phyloP scores from a whole-genome alignment of 2,329 filamentous ascomycete species.

The Seiridium unicorne region DNA sequence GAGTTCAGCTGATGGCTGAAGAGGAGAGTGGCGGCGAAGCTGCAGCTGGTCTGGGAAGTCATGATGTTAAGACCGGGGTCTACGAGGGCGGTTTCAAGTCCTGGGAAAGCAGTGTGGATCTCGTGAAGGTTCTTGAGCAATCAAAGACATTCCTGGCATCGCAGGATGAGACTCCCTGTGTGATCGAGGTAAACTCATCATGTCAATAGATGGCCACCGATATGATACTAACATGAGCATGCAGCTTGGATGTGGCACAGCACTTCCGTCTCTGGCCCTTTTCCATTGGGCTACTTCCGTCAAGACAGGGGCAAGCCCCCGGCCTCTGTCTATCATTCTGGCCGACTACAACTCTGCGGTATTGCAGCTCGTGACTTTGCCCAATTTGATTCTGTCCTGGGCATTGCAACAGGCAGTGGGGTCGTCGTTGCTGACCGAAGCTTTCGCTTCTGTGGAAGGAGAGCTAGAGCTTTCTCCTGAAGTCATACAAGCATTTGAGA shows the following conservation, averaged over 20 bases:
- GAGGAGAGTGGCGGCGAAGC: conserved; percentile 45
- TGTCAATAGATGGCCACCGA: neutral
- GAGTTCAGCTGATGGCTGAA: conserved; percentile 77
- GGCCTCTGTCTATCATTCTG: conserved; percentile 58
- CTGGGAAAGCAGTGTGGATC: conserved; percentile 82
- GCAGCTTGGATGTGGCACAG: conserved; percentile 77
- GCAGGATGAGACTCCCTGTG: conserved; percentile 34
- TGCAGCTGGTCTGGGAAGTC: conserved; percentile 55
- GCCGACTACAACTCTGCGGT: conserved; percentile 82
- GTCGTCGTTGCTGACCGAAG: conserved; percentile 37
- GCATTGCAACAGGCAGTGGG: conserved; percentile 42
- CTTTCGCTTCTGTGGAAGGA: conserved; percentile 46
- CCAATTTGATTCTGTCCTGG: conserved; percentile 75
- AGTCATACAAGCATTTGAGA: conserved; percentile 57
- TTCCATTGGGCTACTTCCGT: conserved; percentile 58
- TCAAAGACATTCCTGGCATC: conserved; percentile 33
- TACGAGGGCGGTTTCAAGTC: conserved; percentile 90
- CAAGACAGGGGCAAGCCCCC: conserved; percentile 14
- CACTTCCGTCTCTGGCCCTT: conserved; percentile 68
- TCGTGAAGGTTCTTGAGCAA: conserved; percentile 64
- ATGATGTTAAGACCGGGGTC: conserved; percentile 77
- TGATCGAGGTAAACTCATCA: conserved; percentile 51
- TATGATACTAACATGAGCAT: neutral
- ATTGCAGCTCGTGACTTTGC: conserved; percentile 73
- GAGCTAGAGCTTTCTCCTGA: conserved; percentile 64